Base-by-base conservation (phyloP, 192 early-diverging fungal species). In the Backusella tuberculispora region DNA sequence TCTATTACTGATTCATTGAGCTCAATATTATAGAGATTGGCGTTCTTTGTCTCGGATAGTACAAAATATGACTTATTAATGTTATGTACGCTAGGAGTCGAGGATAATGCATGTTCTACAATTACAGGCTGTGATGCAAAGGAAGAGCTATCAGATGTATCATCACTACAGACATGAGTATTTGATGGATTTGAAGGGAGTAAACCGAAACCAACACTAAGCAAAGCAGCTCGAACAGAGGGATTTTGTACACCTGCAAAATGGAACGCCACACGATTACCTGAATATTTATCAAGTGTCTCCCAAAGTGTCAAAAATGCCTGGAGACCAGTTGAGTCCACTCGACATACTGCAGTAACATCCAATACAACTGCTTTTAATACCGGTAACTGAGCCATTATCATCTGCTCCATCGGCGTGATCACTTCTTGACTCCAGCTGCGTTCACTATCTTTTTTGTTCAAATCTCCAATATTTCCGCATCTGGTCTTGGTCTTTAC, bases 291-390 rank as follows among this genome's bases (percentile, higher is more conserved):
- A 26, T 80, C 73, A 15, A 80, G 7, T 2, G 65, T 70, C 6
- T 10, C 34, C 42, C 60, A 29, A 5, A 76, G 81, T 41, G 94
- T 93, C 15, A 92, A 76, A 1, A 98, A 84, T 53, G 85, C 86
- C 75, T 95, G 94, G 43, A 94, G 71, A 34, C 93, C 95, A 3
- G 96, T 93, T 5, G 91, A 86, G 74, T 98, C 96, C 34, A 96
- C 79, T 41, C 88, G 76, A 50, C 88, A 90, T 38, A 96, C 94
- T 26, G 89, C 89, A 0, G 88, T 77, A 74, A 98, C 91, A 72
- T 98, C 96, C 72, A 98, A 87, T 47, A 98, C 86, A 45, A 96
- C 74, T 7, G 94, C 90, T 15, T 87, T 82, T 38, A 96, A 81
- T 17, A 79, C 74, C 6, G 90, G 90, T 67, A 78, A 47, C 5